These are phyloP conservation scores for Camelina neglecta DNA, from an alignment of 345 rosid genomes.

Conservation along the genomic window DNA sequence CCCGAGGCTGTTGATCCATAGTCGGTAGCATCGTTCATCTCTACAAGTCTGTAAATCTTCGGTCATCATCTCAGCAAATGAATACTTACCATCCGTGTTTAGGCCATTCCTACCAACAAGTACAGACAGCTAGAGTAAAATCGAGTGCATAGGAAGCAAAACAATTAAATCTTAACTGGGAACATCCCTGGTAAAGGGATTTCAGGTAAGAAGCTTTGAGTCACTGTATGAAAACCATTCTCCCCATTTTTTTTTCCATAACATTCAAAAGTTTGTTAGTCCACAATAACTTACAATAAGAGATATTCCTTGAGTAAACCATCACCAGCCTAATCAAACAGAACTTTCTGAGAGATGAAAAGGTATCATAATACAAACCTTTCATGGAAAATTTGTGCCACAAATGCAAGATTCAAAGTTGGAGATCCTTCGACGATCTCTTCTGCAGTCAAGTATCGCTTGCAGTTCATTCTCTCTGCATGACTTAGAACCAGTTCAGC, in stretches of 20 bases:
- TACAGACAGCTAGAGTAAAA: not conserved
- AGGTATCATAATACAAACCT: constrained; percentile 54
- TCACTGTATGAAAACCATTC: not conserved
- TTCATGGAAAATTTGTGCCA: constrained; percentile 87
- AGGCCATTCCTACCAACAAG: constrained; percentile 82
- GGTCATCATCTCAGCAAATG: constrained; percentile 92
- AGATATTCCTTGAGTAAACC: not conserved
- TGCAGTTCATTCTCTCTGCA: constrained; percentile 87
- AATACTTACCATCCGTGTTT: constrained; percentile 62
- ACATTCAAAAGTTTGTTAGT: constrained; percentile 7
- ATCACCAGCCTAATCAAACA: constrained; percentile 18
- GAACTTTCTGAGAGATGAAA: constrained; percentile 1
- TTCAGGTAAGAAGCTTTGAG: constrained; percentile 3
- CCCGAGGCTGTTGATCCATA: constrained; percentile 94
- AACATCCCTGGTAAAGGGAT: not conserved
- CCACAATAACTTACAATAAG: not conserved
- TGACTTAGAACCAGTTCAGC: constrained; percentile 79
- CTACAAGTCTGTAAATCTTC: constrained; percentile 84
- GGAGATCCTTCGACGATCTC: constrained; percentile 86
- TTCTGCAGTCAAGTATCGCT: constrained; percentile 72
- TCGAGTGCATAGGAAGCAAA: not conserved
- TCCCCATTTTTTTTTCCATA: not conserved
- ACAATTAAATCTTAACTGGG: not conserved
- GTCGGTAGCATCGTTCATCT: constrained; percentile 89
- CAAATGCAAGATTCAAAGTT: constrained; percentile 86